Evolutionary conservation across 2,329 filamentous ascomycete species (phyloP).

Genomic region (Epichloe gansuensis): DNA sequence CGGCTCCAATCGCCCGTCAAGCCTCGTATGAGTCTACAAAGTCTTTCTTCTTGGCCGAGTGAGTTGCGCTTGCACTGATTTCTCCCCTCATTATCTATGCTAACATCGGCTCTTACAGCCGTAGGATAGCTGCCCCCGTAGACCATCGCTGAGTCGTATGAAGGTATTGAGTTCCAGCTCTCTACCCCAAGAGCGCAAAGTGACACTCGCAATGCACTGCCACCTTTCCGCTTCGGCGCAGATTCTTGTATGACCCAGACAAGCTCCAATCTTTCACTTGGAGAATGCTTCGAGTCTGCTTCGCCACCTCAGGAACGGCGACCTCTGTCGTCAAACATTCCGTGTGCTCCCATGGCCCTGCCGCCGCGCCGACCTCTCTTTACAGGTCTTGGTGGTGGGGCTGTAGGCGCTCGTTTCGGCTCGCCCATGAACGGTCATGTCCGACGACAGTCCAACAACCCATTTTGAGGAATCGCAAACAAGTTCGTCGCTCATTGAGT

Average conservation of each 20-base stretch:
- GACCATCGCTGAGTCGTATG: constrained; percentile 61
- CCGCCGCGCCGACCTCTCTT: constrained; percentile 56
- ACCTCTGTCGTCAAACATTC: constrained; percentile 48
- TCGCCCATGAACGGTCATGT: constrained; percentile 62
- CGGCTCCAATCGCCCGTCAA: constrained; percentile 35
- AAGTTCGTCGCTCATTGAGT: constrained; percentile 83
- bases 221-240: constrained; percentile 62
- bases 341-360: constrained; percentile 39
- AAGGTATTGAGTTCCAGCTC: constrained; percentile 64
- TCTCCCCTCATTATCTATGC: constrained; percentile 2
- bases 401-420: constrained; percentile 48
- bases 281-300: constrained; percentile 63
- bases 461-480: constrained; percentile 68
- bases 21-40: constrained; percentile 36
- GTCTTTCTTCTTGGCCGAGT: constrained; percentile 38
- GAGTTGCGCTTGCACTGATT: constrained; percentile 22
- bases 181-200: constrained; percentile 47
- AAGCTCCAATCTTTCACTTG: constrained; percentile 46
- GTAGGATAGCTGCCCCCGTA: constrained; percentile 53
- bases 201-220: constrained; percentile 46
- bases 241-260: constrained; percentile 17
- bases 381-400: constrained; percentile 38
- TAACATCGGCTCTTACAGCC: constrained; percentile 31
- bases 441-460: constrained; percentile 63
- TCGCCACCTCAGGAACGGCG: constrained; percentile 64